Evolutionary conservation across 495 filamentous ascomycete genomes (phyloP).

Genomic region (Annulohypoxylon moriforme): DNA sequence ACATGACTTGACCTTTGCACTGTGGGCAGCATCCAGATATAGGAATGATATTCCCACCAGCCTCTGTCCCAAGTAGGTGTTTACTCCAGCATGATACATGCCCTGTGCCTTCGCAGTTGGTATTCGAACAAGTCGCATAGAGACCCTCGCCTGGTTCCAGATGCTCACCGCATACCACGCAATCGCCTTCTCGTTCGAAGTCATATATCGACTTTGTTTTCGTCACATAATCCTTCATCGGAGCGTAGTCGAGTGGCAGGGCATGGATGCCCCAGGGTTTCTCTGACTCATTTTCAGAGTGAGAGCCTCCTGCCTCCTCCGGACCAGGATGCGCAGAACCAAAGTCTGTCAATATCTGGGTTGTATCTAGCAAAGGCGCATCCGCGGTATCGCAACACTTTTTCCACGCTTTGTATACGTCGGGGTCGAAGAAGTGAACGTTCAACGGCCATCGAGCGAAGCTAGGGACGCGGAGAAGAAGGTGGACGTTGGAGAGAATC

Average conservation of each 20-base stretch:
- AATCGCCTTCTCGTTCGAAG: slow-evolving; percentile 66
- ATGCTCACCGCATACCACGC: slow-evolving; percentile 69
- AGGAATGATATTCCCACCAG: slow-evolving; percentile 69
- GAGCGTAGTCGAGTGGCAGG: slow-evolving; percentile 73
- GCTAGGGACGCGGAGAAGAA: slow-evolving; percentile 78
- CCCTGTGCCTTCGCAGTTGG: slow-evolving; percentile 70
- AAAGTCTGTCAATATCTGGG: slow-evolving; percentile 69
- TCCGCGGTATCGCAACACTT: slow-evolving; percentile 64
- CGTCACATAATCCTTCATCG: slow-evolving; percentile 73
- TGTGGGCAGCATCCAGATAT: slow-evolving; percentile 75
- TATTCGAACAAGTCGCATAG: slow-evolving; percentile 76
- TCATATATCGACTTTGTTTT: slow-evolving; percentile 76
- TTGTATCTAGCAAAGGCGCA: slow-evolving; percentile 59
- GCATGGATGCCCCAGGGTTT: slow-evolving; percentile 62
- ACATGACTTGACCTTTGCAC: slow-evolving; percentile 71
- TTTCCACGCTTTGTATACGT: slow-evolving; percentile 76
- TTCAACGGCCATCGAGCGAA: slow-evolving; percentile 86
- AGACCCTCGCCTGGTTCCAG: slow-evolving; percentile 62
- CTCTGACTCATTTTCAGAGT: slow-evolving; percentile 17
- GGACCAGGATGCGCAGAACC: slow-evolving; percentile 25
- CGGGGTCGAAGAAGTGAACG: slow-evolving; percentile 79
- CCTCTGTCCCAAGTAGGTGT: slow-evolving; percentile 65
- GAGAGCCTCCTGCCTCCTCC: slow-evolving; percentile 2
- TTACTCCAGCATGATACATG: slow-evolving; percentile 83
- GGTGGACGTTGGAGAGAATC: slow-evolving; percentile 78